Conservation (phyloP, 2,329 filamentous ascomycete species). For the Cladophialophora exuberans region DNA sequence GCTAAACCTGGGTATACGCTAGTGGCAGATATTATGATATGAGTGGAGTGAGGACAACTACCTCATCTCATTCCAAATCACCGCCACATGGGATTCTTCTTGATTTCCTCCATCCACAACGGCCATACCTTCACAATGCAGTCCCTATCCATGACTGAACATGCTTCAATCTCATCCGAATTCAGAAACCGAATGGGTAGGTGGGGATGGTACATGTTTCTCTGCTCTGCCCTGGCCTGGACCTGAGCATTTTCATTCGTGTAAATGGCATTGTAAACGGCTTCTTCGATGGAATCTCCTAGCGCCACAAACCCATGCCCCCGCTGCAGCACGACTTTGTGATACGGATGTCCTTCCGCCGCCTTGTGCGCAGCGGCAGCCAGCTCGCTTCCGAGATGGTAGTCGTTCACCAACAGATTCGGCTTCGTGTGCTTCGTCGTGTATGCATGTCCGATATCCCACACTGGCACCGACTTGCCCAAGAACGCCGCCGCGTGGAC, state of each 20-base stretch:
- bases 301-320: slow-evolving; percentile 5
- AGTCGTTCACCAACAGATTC: slow-evolving; percentile 1
- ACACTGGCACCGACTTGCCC: neutral
- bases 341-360: neutral
- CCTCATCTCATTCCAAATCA: neutral
- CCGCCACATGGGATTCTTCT: neutral
- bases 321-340: slow-evolving; percentile 4
- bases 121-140: slow-evolving; percentile 1
- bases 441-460: neutral
- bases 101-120: slow-evolving; percentile 7
- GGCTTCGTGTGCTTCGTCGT: neutral
- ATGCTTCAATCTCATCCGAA: neutral
- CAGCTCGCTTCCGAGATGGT: neutral
- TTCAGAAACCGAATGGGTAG: slow-evolving; percentile 4
- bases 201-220: neutral
- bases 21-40: too few relatives aligned
- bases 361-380: neutral
- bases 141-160: neutral
- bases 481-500: neutral
- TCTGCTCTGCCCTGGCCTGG: neutral
- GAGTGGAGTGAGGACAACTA: neutral
- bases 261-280: slow-evolving; percentile 1
- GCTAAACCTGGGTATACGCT: neutral
- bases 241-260: neutral
- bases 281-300: slow-evolving; percentile 1